A percentile compares a stretch with the other conserved stretches of the same genome.
phyloP scores from a whole-genome alignment of 108 stramenopile genomes.

The Aurantiochytrium sp. region DNA sequence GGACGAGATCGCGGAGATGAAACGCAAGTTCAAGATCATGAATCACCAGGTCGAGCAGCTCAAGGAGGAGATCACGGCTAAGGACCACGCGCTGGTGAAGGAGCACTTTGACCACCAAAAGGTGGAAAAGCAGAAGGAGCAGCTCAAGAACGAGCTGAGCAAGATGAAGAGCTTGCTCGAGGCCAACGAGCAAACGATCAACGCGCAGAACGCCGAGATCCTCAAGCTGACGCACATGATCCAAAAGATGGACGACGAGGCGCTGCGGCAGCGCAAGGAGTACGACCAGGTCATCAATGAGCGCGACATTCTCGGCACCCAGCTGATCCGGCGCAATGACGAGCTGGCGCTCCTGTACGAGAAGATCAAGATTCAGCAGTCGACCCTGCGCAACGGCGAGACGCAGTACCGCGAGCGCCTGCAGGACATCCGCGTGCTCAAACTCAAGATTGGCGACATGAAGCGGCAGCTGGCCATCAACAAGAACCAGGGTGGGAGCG shows the following conservation, averaged over 20 bases:
- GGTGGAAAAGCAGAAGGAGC: conserved; percentile 44
- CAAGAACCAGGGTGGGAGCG: conserved; percentile 40
- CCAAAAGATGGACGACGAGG: conserved; percentile 69
- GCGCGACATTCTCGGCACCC: conserved; percentile 78
- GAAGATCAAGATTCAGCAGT: conserved; percentile 74
- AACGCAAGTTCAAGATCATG: conserved; percentile 66
- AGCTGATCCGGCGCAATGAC: conserved; percentile 78
- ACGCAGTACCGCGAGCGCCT: conserved; percentile 60
- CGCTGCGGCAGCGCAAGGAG: conserved; percentile 64
- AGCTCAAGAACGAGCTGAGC: conserved; percentile 54
- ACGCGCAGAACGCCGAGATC: conserved; percentile 60
- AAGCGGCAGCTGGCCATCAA: conserved; percentile 60
- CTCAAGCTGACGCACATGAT: conserved; percentile 60
- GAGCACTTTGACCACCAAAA: conserved; percentile 68
- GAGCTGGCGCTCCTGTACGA: conserved; percentile 76
- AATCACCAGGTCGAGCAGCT: conserved; percentile 69
- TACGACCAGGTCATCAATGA: conserved; percentile 71
- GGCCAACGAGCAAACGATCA: conserved; percentile 58
- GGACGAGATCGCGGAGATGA: conserved; percentile 69
- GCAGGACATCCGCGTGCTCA: conserved; percentile 67
- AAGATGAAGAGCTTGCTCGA: conserved; percentile 49
- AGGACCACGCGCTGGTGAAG: conserved; percentile 72
- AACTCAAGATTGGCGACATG: conserved; percentile 66
- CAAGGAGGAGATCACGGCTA: conserved; percentile 60
- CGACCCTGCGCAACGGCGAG: conserved; percentile 69